These are phyloP conservation scores for Fomitopsis serialis DNA, from an alignment of 768 basidiomycete species.

Conservation along the genomic window DNA sequence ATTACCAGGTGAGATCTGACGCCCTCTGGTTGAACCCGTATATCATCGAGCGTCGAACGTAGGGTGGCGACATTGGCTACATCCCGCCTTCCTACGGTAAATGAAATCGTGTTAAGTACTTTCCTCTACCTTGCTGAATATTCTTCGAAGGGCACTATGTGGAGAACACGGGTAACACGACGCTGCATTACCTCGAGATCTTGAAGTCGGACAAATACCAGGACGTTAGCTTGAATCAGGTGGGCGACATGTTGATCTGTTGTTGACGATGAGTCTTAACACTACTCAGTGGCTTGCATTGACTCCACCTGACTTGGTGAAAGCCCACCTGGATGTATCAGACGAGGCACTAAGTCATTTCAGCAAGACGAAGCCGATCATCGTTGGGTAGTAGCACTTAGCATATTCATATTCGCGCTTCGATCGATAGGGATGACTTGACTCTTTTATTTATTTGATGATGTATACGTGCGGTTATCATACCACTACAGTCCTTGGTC, in stretches of 20 bases:
- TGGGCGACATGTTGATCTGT: background rate
- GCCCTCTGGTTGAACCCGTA: background rate
- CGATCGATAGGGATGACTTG: too few species aligned
- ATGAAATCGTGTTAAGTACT: background rate
- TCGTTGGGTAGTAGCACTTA: slow-evolving; percentile 31
- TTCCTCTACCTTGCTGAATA: background rate
- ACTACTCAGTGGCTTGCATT: slow-evolving; percentile 52
- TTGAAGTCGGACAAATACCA: slow-evolving; percentile 44
- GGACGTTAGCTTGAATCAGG: slow-evolving; percentile 46
- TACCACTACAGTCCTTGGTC: too few species aligned
- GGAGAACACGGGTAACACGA: slow-evolving; percentile 58
- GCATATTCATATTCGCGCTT: too few species aligned
- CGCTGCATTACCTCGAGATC: slow-evolving; percentile 57
- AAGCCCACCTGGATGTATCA: slow-evolving; percentile 53
- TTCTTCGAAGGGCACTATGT: slow-evolving; percentile 46
- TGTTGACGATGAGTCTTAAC: background rate
- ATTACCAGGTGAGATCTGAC: slow-evolving; percentile 34
- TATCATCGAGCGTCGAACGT: background rate
- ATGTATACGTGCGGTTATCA: too few species aligned
- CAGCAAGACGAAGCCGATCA: slow-evolving; percentile 43
- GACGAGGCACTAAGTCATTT: slow-evolving; percentile 45
- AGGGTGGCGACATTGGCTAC: slow-evolving; percentile 21
- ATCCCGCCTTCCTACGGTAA: slow-evolving; percentile 15
- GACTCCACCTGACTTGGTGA: slow-evolving; percentile 52
- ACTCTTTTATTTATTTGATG: too few species aligned